phyloP scores from a whole-genome alignment of 2,329 filamentous ascomycete species.

The Thermomyces lanuginosus region DNA sequence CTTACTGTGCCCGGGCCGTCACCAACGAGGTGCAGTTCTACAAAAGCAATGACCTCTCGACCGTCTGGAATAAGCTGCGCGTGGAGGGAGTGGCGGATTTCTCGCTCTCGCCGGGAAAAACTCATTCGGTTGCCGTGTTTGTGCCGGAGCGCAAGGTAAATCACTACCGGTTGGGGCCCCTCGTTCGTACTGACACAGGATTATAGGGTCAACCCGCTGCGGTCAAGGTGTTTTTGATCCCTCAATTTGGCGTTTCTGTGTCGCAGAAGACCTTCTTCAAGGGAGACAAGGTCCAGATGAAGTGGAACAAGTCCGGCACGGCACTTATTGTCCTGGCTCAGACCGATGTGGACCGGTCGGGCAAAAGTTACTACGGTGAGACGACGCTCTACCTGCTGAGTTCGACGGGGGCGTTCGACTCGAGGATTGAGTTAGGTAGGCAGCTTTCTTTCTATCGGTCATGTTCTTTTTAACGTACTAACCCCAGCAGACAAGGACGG shows the following conservation, averaged over 20 bases:
- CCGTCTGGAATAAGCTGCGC: conserved; percentile 87
- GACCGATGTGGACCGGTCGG: conserved; percentile 94
- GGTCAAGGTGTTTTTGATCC: conserved; percentile 88
- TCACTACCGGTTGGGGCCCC: too few species aligned
- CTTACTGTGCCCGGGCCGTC: conserved; percentile 79
- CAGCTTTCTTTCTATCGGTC: conserved; percentile 1
- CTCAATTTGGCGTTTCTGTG: conserved; percentile 63
- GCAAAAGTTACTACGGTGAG: conserved; percentile 98
- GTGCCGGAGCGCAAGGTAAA: conserved; percentile 83
- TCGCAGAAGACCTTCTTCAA: conserved; percentile 99
- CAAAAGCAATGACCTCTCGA: conserved; percentile 67
- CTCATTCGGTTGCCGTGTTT: conserved; percentile 85
- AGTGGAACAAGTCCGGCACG: conserved; percentile 90
- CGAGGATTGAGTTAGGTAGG: conserved; percentile 59
- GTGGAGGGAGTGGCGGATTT: conserved; percentile 85
- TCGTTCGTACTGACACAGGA: neutral
- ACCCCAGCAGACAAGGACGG: conserved; percentile 91
- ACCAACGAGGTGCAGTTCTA: conserved; percentile 98
- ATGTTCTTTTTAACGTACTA: conserved; percentile 6
- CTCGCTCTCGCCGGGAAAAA: conserved; percentile 74
- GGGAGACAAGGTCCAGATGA: conserved; percentile 94
- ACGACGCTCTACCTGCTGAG: conserved; percentile 92
- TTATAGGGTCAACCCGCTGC: conserved; percentile 76
- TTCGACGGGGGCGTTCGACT: conserved; percentile 81
- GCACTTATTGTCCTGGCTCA: conserved; percentile 87